Base-by-base conservation (phyloP, 495 filamentous ascomycete species). In the Aspergillus bridgeri region DNA sequence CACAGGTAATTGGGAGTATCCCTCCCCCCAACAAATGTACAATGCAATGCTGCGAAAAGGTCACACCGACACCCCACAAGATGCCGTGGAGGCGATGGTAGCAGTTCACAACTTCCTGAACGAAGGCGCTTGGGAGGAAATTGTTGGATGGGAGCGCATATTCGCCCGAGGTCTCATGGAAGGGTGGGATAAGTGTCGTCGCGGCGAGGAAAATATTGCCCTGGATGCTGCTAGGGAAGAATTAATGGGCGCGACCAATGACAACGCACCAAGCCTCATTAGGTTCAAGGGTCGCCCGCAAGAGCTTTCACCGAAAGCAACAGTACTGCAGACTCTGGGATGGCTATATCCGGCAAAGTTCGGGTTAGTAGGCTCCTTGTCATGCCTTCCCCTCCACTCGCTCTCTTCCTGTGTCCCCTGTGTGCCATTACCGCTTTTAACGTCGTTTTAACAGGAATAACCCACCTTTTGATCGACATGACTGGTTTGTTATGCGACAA, bases 21-120 rank as follows among this genome's bases (percentile, higher is more conserved):
- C 94, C 0, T 96, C 91, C 0, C 93, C 95, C 9, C 95, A 98
- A 75, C 94, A 98, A 70, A 98, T 98, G 94, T 98, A 97, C 76
- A 99, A 98, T 66, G 94, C 95, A 0, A 86, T 98, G 79, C 74
- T 96, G 53, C 87, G 95, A 51, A 98, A 99, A 72, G 94, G 94
- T 19, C 91, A 96, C 72, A 92, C 89, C 0, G 92, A 97, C 66
- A 96, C 93, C 0, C 91, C 94, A 47, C 83, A 89, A 56, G 92
- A 92, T 53, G 91, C 90, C 0, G 92, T 98, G n/a, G 91, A 96
- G 73, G 84, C 85, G 53, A 98, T 98, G 94, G 95, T 98, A 46
- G 88, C 90, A 3, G 89, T 98, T 33, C 94, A 98, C 75, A 98
- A 98, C 69, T 98, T 96, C 65, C 65, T 98, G 67, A 98, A 98